Evolutionary conservation across 2,329 filamentous ascomycete species (phyloP), one percentile per base, ranked within the genome.

Genomic region (Pseudopithomyces chartarum): DNA sequence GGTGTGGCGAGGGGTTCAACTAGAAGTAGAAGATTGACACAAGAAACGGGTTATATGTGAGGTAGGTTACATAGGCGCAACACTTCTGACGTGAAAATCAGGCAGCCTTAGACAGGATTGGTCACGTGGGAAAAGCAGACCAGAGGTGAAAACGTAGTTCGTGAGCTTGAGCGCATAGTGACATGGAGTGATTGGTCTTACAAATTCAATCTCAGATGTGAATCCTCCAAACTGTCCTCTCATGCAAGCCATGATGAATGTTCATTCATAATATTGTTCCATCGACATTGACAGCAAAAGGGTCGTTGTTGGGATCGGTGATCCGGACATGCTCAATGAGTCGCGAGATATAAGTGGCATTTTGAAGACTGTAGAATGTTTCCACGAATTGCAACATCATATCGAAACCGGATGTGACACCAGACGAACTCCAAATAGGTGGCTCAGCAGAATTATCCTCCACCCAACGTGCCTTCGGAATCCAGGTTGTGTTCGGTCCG

Each of bases 391-490:
- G 84, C 61, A 86, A 74, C 60, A 80, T 84, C 53, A 82, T 77
- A 74, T 88, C 86, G 50, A 86, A 85, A 0, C 86, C 86, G 2
- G 86, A 84, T 40, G 80, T 82, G 3, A 88, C 81, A 0, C 87
- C 87, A 0, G 85, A 86, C 0, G 84, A 84, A 12, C 82, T 85
- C 85, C 87, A 90, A 6, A 89, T 76, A 2, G 60, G 66, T 8
- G 61, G 62, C 11, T 38, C 47, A 3, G 54, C 58, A 46, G 87
- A 86, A 15, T 84, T 85, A 70, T 90, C 87, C 1, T 79, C 76
- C 0, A 88, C 83, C 83, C 85, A 90, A 43, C 87, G 79, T 22
- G 87, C 87, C n/a, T 78, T 76, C 1, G 78, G 73, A 17, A 86
- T 78, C 87, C 87, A 90, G 1, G 81, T 75, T 0, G 86, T 84